Evolutionary conservation across 192 early-diverging fungal genomes (phyloP).

Genomic region (Coemansia sp.): DNA sequence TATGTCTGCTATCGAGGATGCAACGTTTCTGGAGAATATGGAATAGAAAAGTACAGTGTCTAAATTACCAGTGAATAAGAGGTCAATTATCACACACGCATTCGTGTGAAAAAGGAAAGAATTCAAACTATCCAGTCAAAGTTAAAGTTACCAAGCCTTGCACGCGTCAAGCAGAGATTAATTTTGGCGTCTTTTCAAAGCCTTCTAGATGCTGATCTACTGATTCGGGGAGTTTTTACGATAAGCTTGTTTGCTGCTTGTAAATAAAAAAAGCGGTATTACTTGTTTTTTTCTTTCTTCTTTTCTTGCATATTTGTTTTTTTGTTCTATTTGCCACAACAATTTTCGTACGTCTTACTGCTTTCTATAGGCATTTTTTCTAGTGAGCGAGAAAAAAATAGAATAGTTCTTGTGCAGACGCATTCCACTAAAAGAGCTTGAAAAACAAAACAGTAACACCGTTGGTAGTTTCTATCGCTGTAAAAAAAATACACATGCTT

Average conservation of each 20-base stretch:
- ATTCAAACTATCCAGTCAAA: too few relatives aligned
- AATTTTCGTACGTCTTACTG: neutral
- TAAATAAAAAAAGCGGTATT: too few relatives aligned
- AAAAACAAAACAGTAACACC: neutral
- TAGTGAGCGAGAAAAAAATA: neutral
- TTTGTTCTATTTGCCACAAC: neutral
- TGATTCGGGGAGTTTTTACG: too few relatives aligned
- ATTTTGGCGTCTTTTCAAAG: too few relatives aligned
- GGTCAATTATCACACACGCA: too few relatives aligned
- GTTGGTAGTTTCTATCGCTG: neutral
- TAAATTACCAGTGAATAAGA: too few relatives aligned
- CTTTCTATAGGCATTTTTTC: neutral
- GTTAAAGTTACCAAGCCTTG: too few relatives aligned
- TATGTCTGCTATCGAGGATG: constrained; percentile 2
- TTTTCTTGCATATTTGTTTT: neutral
- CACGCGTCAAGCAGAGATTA: too few relatives aligned
- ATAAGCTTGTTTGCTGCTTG: too few relatives aligned
- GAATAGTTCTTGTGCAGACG: neutral
- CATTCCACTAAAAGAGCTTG: neutral
- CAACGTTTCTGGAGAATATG: neutral
- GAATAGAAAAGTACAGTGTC: neutral
- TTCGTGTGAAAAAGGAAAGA: too few relatives aligned
- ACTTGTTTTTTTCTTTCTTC: neutral
- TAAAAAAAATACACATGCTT: constrained; percentile 1
- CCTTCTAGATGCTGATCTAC: too few relatives aligned